Percentiles rank a stretch among this genome's conserved stretches.
Evolutionary conservation across 2,329 filamentous ascomycete genomes (phyloP).

Genomic region (Exserohilum turcica): DNA sequence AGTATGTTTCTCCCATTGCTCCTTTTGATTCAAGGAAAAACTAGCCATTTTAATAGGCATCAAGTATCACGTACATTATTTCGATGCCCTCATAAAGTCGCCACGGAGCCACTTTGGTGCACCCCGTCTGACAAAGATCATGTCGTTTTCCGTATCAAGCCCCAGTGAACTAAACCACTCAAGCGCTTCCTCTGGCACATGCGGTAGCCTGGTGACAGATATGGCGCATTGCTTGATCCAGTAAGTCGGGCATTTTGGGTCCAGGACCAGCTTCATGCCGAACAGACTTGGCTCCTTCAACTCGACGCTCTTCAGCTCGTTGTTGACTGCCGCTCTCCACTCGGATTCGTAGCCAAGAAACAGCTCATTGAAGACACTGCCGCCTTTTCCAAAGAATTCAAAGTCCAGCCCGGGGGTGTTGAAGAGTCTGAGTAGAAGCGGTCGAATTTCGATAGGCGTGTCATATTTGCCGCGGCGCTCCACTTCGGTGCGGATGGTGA

Average conservation of each 20-base stretch:
- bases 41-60: not conserved
- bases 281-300: conserved; percentile 14
- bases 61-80: not conserved
- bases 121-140: conserved; percentile 17
- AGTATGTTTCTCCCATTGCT: not conserved
- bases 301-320: conserved; percentile 16
- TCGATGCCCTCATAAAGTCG: conserved; percentile 11
- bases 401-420: conserved; percentile 11
- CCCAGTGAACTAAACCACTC: conserved; percentile 12
- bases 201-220: conserved; percentile 13
- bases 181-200: conserved; percentile 13
- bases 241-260: conserved; percentile 4
- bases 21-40: not conserved
- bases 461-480: conserved; percentile 16
- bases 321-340: conserved; percentile 9
- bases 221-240: conserved; percentile 16
- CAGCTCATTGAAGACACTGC: conserved; percentile 13
- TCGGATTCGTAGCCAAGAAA: conserved; percentile 13
- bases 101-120: conserved; percentile 14
- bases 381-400: conserved; percentile 11
- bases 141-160: conserved; percentile 14
- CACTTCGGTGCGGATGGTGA: conserved; percentile 15
- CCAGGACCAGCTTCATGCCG: conserved; percentile 11
- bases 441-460: conserved; percentile 14
- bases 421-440: conserved; percentile 10